A percentile compares a stretch with the other conserved stretches of the same genome.
Evolutionary conservation across 257 asterid species (phyloP).

Genomic region (Lavandula angustifolia): DNA sequence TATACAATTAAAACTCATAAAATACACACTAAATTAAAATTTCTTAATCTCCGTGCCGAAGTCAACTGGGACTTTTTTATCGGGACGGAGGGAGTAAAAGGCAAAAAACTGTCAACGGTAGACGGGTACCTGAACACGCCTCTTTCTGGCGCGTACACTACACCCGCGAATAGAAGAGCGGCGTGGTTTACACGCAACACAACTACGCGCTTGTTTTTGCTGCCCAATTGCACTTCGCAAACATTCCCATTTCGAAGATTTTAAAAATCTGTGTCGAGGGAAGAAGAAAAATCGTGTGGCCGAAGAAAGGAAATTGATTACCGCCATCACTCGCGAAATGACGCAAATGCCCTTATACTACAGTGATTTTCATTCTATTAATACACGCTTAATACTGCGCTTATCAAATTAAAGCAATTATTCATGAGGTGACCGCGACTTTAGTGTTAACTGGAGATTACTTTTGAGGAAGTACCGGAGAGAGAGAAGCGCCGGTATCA

Average conservation of each 20-base stretch:
- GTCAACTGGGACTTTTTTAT: too few species aligned
- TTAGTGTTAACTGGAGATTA: conserved; percentile 24
- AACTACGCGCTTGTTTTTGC: not conserved
- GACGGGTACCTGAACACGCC: not conserved
- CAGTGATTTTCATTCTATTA: conserved; percentile 10
- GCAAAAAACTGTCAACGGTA: conserved; percentile 28
- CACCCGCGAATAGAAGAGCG: conserved; percentile 10
- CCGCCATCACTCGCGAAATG: conserved; percentile 10
- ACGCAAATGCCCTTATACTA: conserved; percentile 28
- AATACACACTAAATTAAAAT: too few species aligned
- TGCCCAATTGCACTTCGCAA: not conserved
- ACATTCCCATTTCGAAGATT: conserved; percentile 29
- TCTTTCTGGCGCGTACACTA: not conserved
- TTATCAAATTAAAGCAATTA: not conserved
- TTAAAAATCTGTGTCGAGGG: not conserved
- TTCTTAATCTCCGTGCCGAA: too few species aligned
- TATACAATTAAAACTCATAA: too few species aligned
- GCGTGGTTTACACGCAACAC: not conserved
- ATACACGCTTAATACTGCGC: not conserved
- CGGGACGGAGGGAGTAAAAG: too few species aligned
- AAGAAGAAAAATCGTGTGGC: conserved; percentile 12
- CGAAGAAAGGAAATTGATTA: not conserved
- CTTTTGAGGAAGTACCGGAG: conserved; percentile 17
- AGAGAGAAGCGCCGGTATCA: conserved; percentile 21
- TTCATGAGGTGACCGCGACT: conserved; percentile 15